A percentile compares a stretch with the other conserved stretches of the same genome.
These are phyloP conservation scores for Pleurotus tuber-regium DNA, from an alignment of 768 basidiomycete genomes.

Conservation along the genomic window DNA sequence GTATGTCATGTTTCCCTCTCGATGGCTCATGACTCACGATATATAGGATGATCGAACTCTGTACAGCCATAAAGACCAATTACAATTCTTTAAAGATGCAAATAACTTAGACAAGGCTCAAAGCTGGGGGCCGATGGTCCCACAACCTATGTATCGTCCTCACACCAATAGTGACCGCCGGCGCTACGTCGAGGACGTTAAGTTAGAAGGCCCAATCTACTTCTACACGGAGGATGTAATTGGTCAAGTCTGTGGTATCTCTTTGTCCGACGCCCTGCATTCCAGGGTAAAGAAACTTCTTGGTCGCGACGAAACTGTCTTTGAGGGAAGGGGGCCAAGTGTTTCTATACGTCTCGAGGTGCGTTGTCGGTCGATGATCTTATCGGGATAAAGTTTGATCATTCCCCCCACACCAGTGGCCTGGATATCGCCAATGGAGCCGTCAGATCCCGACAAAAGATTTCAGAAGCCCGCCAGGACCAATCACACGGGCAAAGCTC, in stretches of 20 bases:
- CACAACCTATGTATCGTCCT: constrained; percentile 71
- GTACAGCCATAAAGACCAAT: constrained; percentile 44
- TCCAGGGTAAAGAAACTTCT: constrained; percentile 53
- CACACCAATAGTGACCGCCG: constrained; percentile 75
- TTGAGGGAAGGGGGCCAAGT: constrained; percentile 71
- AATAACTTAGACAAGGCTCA: constrained; percentile 31
- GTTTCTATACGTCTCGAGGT: constrained; percentile 80
- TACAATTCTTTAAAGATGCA: constrained; percentile 42
- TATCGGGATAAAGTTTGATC: constrained; percentile 9
- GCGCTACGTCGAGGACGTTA: constrained; percentile 72
- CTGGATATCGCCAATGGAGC: constrained; percentile 75
- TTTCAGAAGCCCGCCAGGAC: constrained; percentile 74
- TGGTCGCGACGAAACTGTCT: constrained; percentile 64
- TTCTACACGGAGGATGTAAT: constrained; percentile 51
- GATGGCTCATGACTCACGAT: constrained; percentile 19
- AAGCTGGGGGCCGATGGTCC: constrained; percentile 51
- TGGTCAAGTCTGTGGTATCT: constrained; percentile 44
- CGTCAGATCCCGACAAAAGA: constrained; percentile 82
- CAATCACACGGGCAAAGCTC: constrained; percentile 72
- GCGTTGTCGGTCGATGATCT: constrained; percentile 18
- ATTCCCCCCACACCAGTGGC: constrained; percentile 53
- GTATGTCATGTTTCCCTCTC: constrained; percentile 16
- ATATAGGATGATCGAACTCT: constrained; percentile 15
- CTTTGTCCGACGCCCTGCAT: constrained; percentile 61
- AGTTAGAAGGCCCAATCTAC: constrained; percentile 60